phyloP scores from a whole-genome alignment of 176 grass and related monocot genomes.

The Calamus simplicifolius region DNA sequence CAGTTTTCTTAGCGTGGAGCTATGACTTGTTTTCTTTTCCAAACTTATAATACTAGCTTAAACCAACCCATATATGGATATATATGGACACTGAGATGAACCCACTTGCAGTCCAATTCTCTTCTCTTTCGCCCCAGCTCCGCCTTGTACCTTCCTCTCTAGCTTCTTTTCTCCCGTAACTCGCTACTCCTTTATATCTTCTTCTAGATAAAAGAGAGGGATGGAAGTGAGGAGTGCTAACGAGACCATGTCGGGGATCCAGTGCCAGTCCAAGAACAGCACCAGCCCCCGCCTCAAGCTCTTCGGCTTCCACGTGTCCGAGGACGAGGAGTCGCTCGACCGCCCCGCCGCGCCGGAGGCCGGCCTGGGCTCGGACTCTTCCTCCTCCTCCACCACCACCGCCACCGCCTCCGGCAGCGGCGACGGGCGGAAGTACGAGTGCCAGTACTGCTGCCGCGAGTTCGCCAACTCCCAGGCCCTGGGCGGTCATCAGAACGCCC shows the following conservation, averaged over 20 bases:
- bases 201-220: background rate
- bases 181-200: background rate
- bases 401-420: background rate
- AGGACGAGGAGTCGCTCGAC: background rate
- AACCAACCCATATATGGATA: background rate
- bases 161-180: background rate
- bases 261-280: conserved; percentile 2
- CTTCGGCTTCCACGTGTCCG: conserved; percentile 17
- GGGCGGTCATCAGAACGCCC: conserved; percentile 27
- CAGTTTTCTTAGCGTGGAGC: background rate
- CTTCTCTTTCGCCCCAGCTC: background rate
- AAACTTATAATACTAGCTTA: background rate
- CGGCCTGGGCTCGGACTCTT: conserved; percentile 57
- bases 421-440: conserved; percentile 15
- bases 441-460: conserved; percentile 25
- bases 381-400: background rate
- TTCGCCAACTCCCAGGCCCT: conserved; percentile 27
- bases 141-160: background rate
- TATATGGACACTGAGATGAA: background rate
- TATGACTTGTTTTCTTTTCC: background rate
- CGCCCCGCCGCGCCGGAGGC: conserved; percentile 4
- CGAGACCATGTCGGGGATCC: conserved; percentile 8
- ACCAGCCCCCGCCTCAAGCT: conserved; percentile 8
- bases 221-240: background rate
- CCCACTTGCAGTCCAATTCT: conserved; percentile 3